A percentile compares a stretch with the other conserved stretches of the same genome.
phyloP scores from a whole-genome alignment of 108 stramenopile genomes.

The Schizochytrium sp. region DNA sequence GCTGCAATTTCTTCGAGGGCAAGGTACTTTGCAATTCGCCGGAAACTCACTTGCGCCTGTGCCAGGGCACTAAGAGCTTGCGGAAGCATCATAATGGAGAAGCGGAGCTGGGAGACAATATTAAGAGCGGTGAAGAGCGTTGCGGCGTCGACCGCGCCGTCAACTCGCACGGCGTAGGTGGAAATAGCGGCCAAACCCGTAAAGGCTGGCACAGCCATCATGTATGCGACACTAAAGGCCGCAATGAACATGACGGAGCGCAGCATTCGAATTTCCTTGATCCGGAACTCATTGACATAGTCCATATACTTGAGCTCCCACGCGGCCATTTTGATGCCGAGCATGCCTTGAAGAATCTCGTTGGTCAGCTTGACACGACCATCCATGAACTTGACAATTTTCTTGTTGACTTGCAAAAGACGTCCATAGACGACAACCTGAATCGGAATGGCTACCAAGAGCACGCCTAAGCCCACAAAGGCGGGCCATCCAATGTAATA shows the following conservation, averaged over 20 bases:
- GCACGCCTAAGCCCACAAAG: background rate
- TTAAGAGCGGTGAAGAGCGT: constrained; percentile 68
- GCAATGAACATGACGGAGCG: constrained; percentile 36
- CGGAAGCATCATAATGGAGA: constrained; percentile 86
- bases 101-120: constrained; percentile 79
- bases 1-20: constrained; percentile 50
- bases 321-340: constrained; percentile 80
- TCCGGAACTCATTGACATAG: constrained; percentile 49
- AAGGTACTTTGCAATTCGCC: constrained; percentile 66
- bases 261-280: constrained; percentile 58
- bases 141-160: constrained; percentile 62
- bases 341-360: constrained; percentile 72
- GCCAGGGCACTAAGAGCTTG: constrained; percentile 78
- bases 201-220: constrained; percentile 55
- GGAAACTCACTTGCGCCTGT: constrained; percentile 70
- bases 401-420: constrained; percentile 52
- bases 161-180: constrained; percentile 54
- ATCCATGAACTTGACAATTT: constrained; percentile 61
- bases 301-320: constrained; percentile 70
- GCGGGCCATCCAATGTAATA: background rate
- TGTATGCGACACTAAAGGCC: constrained; percentile 20
- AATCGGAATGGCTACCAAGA: constrained; percentile 2
- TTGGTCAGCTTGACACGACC: constrained; percentile 68
- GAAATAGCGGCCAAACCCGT: constrained; percentile 79
- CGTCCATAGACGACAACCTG: background rate